Evolutionary conservation across 2,329 filamentous ascomycete species (phyloP).

Genomic region (Drechslerella dactyloides): DNA sequence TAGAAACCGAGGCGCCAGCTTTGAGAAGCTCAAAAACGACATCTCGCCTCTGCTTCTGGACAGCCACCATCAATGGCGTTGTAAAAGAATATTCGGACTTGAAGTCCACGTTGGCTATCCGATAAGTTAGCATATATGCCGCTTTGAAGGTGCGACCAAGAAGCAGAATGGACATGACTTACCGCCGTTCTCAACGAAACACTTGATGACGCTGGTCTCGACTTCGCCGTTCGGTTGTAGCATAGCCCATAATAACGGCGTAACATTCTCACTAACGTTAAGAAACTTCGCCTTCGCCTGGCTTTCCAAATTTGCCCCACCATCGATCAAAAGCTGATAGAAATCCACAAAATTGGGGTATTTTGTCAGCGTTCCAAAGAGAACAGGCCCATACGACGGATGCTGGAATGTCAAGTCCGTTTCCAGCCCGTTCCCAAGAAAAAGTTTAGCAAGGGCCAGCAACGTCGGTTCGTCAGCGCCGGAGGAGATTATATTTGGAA

Average conservation of each 20-base stretch:
- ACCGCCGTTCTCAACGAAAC: slow-evolving; percentile 44
- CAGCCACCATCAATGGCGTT: slow-evolving; percentile 45
- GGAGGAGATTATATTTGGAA: slow-evolving; percentile 40
- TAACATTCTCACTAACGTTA: slow-evolving; percentile 40
- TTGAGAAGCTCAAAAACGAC: slow-evolving; percentile 47
- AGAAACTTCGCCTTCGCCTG: slow-evolving; percentile 38
- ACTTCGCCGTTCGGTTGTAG: slow-evolving; percentile 24
- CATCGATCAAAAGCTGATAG: slow-evolving; percentile 28
- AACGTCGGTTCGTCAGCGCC: slow-evolving; percentile 36
- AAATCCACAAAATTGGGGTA: slow-evolving; percentile 41
- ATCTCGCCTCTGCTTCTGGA: slow-evolving; percentile 36
- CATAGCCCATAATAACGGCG: slow-evolving; percentile 40
- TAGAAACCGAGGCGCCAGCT: slow-evolving; percentile 32
- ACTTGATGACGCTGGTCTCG: slow-evolving; percentile 24
- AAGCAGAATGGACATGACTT: too few species aligned
- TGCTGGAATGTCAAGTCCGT: slow-evolving; percentile 48
- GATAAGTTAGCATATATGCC: too few species aligned
- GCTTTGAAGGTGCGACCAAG: too few species aligned
- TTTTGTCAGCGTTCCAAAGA: slow-evolving; percentile 39
- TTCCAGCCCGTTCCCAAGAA: slow-evolving; percentile 25
- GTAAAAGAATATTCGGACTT: slow-evolving; percentile 43
- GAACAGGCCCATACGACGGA: slow-evolving; percentile 33
- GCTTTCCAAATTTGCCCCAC: slow-evolving; percentile 27
- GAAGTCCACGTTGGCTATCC: slow-evolving; percentile 47
- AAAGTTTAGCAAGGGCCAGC: slow-evolving; percentile 22